Percentiles rank a stretch among this genome's conserved stretches.
phyloP scores from a whole-genome alignment of 805 yeast species.

The Kodamaea restingae region DNA sequence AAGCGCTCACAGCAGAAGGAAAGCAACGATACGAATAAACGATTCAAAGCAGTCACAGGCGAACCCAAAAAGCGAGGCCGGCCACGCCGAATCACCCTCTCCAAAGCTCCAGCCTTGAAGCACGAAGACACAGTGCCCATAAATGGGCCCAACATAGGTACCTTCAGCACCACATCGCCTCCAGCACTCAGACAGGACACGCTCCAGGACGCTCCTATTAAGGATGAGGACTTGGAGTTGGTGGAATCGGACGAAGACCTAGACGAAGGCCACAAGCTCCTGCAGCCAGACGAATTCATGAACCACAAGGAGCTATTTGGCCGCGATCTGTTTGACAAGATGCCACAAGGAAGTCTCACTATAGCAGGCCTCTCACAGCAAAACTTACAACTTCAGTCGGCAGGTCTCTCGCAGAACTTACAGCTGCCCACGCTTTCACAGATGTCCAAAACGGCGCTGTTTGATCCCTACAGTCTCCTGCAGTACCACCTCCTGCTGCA shows the following conservation, averaged over 20 bases:
- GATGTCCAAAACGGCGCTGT: conserved; percentile 5
- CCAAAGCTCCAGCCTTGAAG: conserved; percentile 23
- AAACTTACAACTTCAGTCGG: conserved; percentile 1
- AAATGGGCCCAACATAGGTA: conserved; percentile 29
- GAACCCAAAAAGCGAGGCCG: conserved; percentile 37
- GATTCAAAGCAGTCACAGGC: conserved; percentile 16
- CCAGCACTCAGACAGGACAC: conserved; percentile 30
- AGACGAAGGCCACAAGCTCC: conserved; percentile 8
- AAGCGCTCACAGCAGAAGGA: conserved; percentile 16
- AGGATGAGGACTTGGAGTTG: conserved; percentile 35
- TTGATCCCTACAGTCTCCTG: conserved; percentile 37
- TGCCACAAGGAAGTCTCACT: conserved; percentile 7
- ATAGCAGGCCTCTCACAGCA: conserved; percentile 4
- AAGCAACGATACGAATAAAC: conserved; percentile 12
- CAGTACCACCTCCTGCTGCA: conserved; percentile 37
- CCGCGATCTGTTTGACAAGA: conserved; percentile 33
- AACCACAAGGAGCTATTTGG: conserved; percentile 40
- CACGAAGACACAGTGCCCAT: conserved; percentile 36
- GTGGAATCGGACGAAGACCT: conserved; percentile 27
- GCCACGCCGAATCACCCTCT: conserved; percentile 30
- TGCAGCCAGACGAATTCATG: conserved; percentile 31
- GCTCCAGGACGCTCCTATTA: conserved; percentile 37
- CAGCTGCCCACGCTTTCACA: neutral
- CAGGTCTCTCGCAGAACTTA: conserved; percentile 5
- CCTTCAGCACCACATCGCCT: conserved; percentile 17